These are phyloP conservation scores for Fistulinella cinereoalba DNA, from an alignment of 1,284 basidiomycete genomes.

Conservation along the genomic window DNA sequence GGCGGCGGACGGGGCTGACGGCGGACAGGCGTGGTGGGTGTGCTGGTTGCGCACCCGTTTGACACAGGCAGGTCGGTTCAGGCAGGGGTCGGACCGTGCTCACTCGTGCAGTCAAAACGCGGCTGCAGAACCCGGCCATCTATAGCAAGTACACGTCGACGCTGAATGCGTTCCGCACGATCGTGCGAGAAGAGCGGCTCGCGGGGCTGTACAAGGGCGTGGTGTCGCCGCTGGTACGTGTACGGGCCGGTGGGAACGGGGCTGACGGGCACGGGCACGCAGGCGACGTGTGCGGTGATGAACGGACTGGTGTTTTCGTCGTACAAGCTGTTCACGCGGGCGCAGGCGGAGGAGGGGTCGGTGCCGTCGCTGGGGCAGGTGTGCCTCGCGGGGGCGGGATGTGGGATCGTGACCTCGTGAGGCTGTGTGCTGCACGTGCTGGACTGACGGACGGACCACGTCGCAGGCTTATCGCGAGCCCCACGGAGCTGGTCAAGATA, in stretches of 20 bases:
- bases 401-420: constrained; percentile 74
- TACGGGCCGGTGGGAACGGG: too few relatives aligned
- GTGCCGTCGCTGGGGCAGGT: constrained; percentile 67
- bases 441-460: too few relatives aligned
- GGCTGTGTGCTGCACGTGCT: too few relatives aligned
- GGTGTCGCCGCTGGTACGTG: constrained; percentile 62
- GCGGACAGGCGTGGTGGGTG: constrained; percentile 61
- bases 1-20: too few relatives aligned
- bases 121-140: constrained; percentile 63
- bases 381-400: constrained; percentile 71
- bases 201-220: constrained; percentile 71
- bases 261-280: too few relatives aligned
- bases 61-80: constrained; percentile 56
- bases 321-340: constrained; percentile 66
- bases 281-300: constrained; percentile 69
- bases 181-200: constrained; percentile 64
- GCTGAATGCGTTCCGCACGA: constrained; percentile 58
- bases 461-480: constrained; percentile 69
- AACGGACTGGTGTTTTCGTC: constrained; percentile 76
- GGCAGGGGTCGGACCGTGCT: neutral
- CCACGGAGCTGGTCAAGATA: constrained; percentile 85
- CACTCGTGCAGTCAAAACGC: constrained; percentile 61
- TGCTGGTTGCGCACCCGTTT: constrained; percentile 69
- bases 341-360: constrained; percentile 48
- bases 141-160: constrained; percentile 58